A percentile compares a stretch with the other conserved stretches of the same genome.
Conservation (phyloP, 73 alveolate genomes). For the Symbiodinium pilosum region DNA sequence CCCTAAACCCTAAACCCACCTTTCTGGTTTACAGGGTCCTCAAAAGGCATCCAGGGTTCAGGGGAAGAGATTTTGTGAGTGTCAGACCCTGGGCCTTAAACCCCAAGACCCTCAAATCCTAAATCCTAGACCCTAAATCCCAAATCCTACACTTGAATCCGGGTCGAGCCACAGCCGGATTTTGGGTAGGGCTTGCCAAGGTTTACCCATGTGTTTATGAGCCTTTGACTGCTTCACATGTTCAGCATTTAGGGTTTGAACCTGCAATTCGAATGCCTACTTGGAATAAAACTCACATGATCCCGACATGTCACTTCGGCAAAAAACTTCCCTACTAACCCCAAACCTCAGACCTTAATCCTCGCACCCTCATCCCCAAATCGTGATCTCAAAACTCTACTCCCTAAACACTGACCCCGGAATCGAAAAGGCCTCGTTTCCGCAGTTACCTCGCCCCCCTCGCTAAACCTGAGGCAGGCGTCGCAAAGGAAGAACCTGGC, state of each 20-base stretch:
- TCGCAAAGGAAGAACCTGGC: slow-evolving; percentile 62
- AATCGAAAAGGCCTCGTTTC: slow-evolving; percentile 40
- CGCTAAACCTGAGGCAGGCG: slow-evolving; percentile 28
- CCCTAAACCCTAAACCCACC: slow-evolving; percentile 6
- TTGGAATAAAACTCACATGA: too few species aligned
- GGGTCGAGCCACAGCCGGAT: not conserved
- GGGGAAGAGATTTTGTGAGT: too few species aligned
- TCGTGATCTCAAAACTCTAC: not conserved
- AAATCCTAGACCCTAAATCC: not conserved
- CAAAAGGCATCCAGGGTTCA: too few species aligned
- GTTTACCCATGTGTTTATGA: not conserved
- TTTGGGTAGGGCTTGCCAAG: not conserved
- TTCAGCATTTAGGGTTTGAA: too few species aligned
- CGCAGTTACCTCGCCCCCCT: slow-evolving; percentile 42
- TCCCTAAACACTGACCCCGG: not conserved
- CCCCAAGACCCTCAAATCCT: not conserved
- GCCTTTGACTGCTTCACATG: not conserved
- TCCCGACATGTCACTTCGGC: not conserved
- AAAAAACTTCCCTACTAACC: not conserved
- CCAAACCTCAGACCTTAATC: not conserved
- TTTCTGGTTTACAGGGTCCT: too few species aligned
- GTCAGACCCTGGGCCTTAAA: too few species aligned
- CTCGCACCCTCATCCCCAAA: not conserved
- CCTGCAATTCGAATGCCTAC: too few species aligned
- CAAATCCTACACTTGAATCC: too few species aligned